Evolutionary conservation across 306 rosid species (phyloP).

Genomic region (Mimosa bimucronata): DNA sequence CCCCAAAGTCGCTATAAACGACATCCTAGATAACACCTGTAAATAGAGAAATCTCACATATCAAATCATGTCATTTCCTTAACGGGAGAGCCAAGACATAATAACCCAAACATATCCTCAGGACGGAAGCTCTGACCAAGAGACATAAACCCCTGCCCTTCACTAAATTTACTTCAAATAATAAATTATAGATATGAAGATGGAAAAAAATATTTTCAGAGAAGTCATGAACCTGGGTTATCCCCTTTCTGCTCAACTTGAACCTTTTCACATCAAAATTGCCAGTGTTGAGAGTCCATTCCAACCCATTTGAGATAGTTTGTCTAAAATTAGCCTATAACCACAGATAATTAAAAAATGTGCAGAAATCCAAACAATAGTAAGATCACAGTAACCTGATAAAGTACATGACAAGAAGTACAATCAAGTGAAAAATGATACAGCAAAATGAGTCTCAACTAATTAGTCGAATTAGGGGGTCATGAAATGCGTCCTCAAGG

Average conservation of each 20-base stretch:
- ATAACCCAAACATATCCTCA: not conserved
- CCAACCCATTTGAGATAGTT: conserved; percentile 63
- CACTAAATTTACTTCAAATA: not conserved
- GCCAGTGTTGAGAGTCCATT: conserved; percentile 88
- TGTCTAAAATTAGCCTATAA: conserved; percentile 45
- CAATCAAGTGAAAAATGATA: too few species aligned
- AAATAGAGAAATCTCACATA: conserved; percentile 33
- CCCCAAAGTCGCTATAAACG: conserved; percentile 76
- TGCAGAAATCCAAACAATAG: too few species aligned
- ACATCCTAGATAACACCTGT: conserved; percentile 79
- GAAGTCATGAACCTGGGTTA: conserved; percentile 74
- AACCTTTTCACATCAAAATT: conserved; percentile 79
- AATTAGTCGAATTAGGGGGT: too few species aligned
- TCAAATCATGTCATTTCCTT: not conserved
- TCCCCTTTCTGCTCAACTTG: conserved; percentile 84
- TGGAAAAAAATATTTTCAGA: not conserved
- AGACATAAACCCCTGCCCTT: not conserved
- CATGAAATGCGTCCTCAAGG: too few species aligned
- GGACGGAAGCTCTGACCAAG: not conserved
- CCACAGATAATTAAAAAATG: conserved; percentile 8
- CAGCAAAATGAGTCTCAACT: too few species aligned
- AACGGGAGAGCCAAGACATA: not conserved
- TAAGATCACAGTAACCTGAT: too few species aligned
- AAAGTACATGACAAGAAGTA: too few species aligned
- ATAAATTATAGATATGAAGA: conserved; percentile 7